Evolutionary conservation across 148 eudicot species (phyloP), one percentile per base, ranked within the genome.

Genomic region (Rhododendron henanense): DNA sequence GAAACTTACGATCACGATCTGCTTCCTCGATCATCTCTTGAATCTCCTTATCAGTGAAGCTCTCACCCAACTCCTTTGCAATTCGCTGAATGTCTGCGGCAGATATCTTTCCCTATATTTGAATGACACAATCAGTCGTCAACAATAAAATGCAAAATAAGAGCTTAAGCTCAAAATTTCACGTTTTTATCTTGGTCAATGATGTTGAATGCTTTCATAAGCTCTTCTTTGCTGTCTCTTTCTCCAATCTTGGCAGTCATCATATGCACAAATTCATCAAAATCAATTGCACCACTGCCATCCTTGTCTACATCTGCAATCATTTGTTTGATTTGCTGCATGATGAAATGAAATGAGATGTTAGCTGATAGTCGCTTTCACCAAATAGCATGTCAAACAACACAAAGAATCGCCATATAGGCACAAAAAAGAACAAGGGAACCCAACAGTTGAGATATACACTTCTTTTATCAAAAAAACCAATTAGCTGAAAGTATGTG

Each of bases 241-340:
- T 97, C 99, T 83, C 97, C 97, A 79, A 93, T 92, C 88, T 97
- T 93, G 37, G 98, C 98, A 83, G 98, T 95, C 98, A 97, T 97
- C 97, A 97, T 97, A 91, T 93, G 87, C 87, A 89, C 92, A 87
- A 97, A 97, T 86, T 97, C 99, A 87, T 94, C 98, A 78, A 93
- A 97, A 83, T 97, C 98, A 81, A 97, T 95, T 76, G 97, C 92
- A 80, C 99, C 99, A 86, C 98, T 97, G 78, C 98, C 98, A 91
- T 96, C 98, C 87, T 96, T 95, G 87, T 96, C 99, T 53, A 95
- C 99, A 86, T 95, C 98, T 7, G 98, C 97, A 91, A 96, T 96
- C 98, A 94, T 94, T 90, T 91, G 92, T 67, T 78, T 89, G 63
- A 96, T 96, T 94, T 95, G 95, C 98, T 97, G 96, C 73, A 92